Conservation (phyloP, 1,284 basidiomycete species). For the Trichosporon inkin region DNA sequence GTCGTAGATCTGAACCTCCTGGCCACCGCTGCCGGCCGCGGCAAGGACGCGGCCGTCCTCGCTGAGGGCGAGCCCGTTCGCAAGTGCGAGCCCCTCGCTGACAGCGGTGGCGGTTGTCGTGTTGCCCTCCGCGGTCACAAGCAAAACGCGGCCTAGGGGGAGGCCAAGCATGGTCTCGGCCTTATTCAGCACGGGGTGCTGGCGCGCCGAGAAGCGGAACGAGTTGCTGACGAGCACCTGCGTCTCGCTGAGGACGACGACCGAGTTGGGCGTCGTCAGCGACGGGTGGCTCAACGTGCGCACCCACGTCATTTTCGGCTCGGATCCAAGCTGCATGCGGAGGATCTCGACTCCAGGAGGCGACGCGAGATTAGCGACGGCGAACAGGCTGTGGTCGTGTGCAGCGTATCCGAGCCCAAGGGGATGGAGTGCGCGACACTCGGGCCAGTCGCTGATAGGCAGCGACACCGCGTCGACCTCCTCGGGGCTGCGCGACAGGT, state of each 20-base stretch:
- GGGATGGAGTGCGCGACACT: slow-evolving; percentile 2
- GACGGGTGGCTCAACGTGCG: not conserved
- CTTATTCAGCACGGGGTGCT: not conserved
- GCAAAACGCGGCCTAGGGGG: slow-evolving; percentile 3
- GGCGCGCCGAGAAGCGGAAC: not conserved
- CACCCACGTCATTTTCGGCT: not conserved
- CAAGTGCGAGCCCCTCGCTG: not conserved
- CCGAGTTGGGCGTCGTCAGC: slow-evolving; percentile 11
- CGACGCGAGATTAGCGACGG: slow-evolving; percentile 11
- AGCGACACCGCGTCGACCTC: not conserved
- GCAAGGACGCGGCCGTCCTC: slow-evolving; percentile 11
- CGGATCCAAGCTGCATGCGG: not conserved
- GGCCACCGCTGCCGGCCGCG: not conserved
- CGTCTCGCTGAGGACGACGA: slow-evolving; percentile 12
- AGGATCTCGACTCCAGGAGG: slow-evolving; percentile 13
- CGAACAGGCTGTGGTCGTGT: slow-evolving; percentile 9
- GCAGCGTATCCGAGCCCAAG: slow-evolving; percentile 8
- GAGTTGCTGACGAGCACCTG: slow-evolving; percentile 16
- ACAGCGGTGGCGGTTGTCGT: not conserved
- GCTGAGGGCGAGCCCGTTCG: slow-evolving; percentile 10
- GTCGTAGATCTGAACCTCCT: slow-evolving; percentile 17
- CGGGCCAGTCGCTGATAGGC: not conserved
- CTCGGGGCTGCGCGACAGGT: not conserved
- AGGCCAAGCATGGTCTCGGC: slow-evolving; percentile 8
- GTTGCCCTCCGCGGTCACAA: slow-evolving; percentile 5